Conservation (phyloP, 2,329 filamentous ascomycete genomes). For the Penicillium griseofulvum region DNA sequence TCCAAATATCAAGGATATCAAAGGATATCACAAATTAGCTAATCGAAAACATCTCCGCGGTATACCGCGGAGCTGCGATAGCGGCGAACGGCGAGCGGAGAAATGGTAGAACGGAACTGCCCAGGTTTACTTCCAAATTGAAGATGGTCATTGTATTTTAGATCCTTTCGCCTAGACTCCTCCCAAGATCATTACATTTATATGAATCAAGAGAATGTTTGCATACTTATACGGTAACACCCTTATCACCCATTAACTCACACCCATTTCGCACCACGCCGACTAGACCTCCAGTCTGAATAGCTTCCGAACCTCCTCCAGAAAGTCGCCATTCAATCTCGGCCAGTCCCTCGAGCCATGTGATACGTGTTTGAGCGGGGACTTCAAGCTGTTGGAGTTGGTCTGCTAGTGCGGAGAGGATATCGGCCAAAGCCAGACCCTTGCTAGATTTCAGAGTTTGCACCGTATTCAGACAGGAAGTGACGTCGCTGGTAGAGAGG, state of each 20-base stretch:
- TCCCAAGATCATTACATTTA: not conserved
- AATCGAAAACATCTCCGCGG: slow-evolving; percentile 14
- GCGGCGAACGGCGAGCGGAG: not conserved
- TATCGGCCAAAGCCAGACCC: slow-evolving; percentile 88
- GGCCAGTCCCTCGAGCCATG: slow-evolving; percentile 86
- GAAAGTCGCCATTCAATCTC: slow-evolving; percentile 91
- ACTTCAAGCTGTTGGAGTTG: slow-evolving; percentile 81
- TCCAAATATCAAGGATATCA: too few species aligned
- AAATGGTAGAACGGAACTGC: too few species aligned
- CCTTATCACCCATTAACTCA: slow-evolving; percentile 62
- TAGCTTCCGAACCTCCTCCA: slow-evolving; percentile 77
- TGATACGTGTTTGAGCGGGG: slow-evolving; percentile 78
- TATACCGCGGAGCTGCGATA: not conserved
- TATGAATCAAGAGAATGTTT: not conserved
- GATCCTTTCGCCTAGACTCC: not conserved
- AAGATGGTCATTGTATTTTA: not conserved
- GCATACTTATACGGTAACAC: slow-evolving; percentile 16
- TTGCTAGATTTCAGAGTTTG: slow-evolving; percentile 82
- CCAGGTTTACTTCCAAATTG: too few species aligned
- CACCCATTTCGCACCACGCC: slow-evolving; percentile 84
- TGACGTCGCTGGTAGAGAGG: slow-evolving; percentile 80
- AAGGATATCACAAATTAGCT: slow-evolving; percentile 22
- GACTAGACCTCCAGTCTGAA: slow-evolving; percentile 91
- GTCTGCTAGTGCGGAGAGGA: slow-evolving; percentile 80
- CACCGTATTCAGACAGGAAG: slow-evolving; percentile 81